A percentile compares a stretch with the other conserved stretches of the same genome.
Conservation (phyloP, 2,329 filamentous ascomycete species). For the Tolypocladium nubicola region DNA sequence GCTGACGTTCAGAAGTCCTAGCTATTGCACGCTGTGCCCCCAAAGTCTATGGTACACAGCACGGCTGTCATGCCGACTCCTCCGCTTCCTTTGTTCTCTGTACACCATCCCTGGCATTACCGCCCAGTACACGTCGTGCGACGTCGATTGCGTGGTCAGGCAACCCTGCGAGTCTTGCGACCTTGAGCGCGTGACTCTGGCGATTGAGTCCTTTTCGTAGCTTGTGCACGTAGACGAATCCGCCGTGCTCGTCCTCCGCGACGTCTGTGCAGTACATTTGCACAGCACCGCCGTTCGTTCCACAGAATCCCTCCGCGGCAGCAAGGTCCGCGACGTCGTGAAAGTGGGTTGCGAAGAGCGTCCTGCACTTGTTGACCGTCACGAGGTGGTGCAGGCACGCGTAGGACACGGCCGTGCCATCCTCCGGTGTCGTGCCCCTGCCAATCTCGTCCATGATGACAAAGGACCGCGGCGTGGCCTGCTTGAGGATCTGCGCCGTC, state of each 20-base stretch:
- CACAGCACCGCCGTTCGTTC: slow-evolving; percentile 31
- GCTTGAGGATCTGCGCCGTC: slow-evolving; percentile 78
- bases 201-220: slow-evolving; percentile 74
- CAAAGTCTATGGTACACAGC: neutral
- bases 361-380: slow-evolving; percentile 63
- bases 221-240: slow-evolving; percentile 80
- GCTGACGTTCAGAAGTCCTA: slow-evolving; percentile 22
- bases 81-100: slow-evolving; percentile 3
- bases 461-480: slow-evolving; percentile 75
- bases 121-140: slow-evolving; percentile 47
- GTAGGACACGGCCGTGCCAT: slow-evolving; percentile 82
- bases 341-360: slow-evolving; percentile 93
- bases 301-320: slow-evolving; percentile 32
- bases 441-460: slow-evolving; percentile 99
- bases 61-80: slow-evolving; percentile 3
- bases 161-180: slow-evolving; percentile 78
- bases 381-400: slow-evolving; percentile 80
- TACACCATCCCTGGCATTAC: slow-evolving; percentile 1
- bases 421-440: slow-evolving; percentile 84
- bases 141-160: slow-evolving; percentile 61
- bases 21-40: neutral
- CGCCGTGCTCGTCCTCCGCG: slow-evolving; percentile 55
- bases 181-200: slow-evolving; percentile 84
- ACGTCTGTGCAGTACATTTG: slow-evolving; percentile 86
- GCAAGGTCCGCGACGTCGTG: slow-evolving; percentile 76